Base-by-base conservation (phyloP, 2,329 filamentous ascomycete species). In the Aureobasidium subglaciale region DNA sequence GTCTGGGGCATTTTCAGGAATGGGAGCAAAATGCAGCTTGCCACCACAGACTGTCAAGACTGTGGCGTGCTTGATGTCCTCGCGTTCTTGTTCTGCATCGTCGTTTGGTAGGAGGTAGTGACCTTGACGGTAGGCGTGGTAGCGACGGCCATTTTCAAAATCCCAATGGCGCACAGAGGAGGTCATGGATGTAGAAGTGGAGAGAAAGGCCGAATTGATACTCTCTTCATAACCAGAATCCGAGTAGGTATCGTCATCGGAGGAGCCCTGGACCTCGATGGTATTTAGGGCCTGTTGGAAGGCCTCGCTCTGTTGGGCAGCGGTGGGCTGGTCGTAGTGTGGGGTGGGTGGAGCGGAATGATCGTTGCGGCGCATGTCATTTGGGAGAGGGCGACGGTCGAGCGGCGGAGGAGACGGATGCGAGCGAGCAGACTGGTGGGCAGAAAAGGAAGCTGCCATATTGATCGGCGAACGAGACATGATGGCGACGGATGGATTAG, bases 71-170 rank as follows among this genome's bases (percentile, higher is more conserved):
- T 61, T 60, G 32, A 66, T 63, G 52, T 66, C 64, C 56, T 63
- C 60, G 25, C 64, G 59, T 50, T 65, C 63, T 54, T 65, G 61
- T 45, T 66, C 64, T 13, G 56, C 54, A 24, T 63, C 63, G 57
- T 65, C 63, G 55, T 65, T 65, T 9, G 63, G 63, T 8, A 65
- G 56, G n/a, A 60, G 56, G 50, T 65, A 64, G 13, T 59, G 34
- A 20, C 61, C 63, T 34, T 62, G 62, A 2, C 62, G 58, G 24
- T 62, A 64, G 18, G 58, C 66, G 59, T 67, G 66, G 53, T 67
- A 66, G 15, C 64, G 59, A 32, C 64, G 58, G 27, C 64, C 59
- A 37, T 60, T 60, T 46, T 60, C 59, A 29, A 48, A 60, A 9
- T 56, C 54, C 24, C 30, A 56, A 22, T 56, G 29, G 42, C 43